Evolutionary conservation across 2,329 filamentous ascomycete species (phyloP).

Genomic region (Didymella segeticola): DNA sequence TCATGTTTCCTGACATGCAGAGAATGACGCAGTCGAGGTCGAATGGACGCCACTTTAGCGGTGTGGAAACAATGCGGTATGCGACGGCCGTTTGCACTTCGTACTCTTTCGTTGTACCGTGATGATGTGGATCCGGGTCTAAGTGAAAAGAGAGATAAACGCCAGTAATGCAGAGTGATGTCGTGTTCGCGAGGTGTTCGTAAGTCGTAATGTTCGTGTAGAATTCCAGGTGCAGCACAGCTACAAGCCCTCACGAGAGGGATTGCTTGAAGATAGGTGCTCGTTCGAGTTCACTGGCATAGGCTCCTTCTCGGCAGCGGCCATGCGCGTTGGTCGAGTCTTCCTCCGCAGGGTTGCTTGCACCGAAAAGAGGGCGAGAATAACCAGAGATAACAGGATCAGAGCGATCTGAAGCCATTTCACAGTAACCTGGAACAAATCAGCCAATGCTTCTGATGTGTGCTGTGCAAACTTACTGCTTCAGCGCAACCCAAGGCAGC

Average conservation of each 20-base stretch:
- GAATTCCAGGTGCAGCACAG: not conserved
- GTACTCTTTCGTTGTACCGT: not conserved
- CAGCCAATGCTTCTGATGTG: not conserved
- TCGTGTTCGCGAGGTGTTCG: not conserved
- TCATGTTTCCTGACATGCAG: not conserved
- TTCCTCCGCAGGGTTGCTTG: constrained; percentile 34
- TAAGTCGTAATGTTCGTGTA: constrained; percentile 10
- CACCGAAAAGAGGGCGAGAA: constrained; percentile 31
- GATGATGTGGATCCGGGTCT: not conserved
- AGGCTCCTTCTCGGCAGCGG: constrained; percentile 8
- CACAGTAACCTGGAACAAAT: constrained; percentile 26
- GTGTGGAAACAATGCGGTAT: not conserved
- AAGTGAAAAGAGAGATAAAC: not conserved
- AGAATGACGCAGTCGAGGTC: not conserved
- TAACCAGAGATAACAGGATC: constrained; percentile 23
- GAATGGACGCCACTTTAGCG: not conserved
- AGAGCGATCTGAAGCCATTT: constrained; percentile 42
- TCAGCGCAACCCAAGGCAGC: constrained; percentile 33
- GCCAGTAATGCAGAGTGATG: constrained; percentile 3
- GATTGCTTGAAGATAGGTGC: constrained; percentile 2
- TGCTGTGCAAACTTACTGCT: constrained; percentile 26
- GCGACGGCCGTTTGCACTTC: not conserved
- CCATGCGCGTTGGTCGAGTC: constrained; percentile 19
- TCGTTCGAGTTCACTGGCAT: constrained; percentile 8
- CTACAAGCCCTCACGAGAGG: not conserved